Evolutionary conservation across 768 basidiomycete genomes (phyloP), one percentile per base, ranked within the genome.

Genomic region (Lactarius evosmus): DNA sequence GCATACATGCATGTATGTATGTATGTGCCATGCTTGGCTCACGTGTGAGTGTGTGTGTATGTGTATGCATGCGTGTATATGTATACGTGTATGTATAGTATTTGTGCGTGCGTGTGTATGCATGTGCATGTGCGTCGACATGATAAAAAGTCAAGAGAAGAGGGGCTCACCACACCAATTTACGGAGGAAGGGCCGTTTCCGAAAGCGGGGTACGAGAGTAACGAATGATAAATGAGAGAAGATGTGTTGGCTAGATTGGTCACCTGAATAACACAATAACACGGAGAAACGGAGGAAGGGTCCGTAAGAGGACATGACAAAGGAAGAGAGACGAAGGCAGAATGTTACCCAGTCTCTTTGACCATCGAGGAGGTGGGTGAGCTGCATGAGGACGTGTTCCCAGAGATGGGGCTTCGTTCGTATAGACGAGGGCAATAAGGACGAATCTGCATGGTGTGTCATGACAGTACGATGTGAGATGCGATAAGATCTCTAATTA

Each of bases 131-230:
- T n/a, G n/a, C n/a, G n/a, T n/a, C n/a, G n/a, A n/a, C n/a, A n/a
- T n/a, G n/a, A n/a, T n/a, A n/a, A n/a, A n/a, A n/a, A n/a, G n/a
- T n/a, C n/a, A 64, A 40, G 40, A 59, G 61, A 56, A 52, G 58
- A 41, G n/a, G 29, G 32, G 75, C 91, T 77, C 69, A 95, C 95
- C 95, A 78, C 88, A 88, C 95, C 95, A 98, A 72, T 96, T 96
- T 25, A 96, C 91, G 3, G 89, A 84, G 58, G 85, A 82, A 40
- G 82, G 76, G 5, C 74, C 77, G 17, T 79, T 78, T 32, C 91
- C 92, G 69, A 91, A 94, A 70, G 83, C 76, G 29, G 80, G 71
- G 66, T 88, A 95, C 17, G 85, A 85, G 53, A 84, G 81, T 52
- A 95, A 81, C 12, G 90, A 81, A 69, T 87, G 85, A 78, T 85